These are phyloP conservation scores for Candida cerambycidarum DNA, from an alignment of 805 yeast species.

Conservation along the genomic window DNA sequence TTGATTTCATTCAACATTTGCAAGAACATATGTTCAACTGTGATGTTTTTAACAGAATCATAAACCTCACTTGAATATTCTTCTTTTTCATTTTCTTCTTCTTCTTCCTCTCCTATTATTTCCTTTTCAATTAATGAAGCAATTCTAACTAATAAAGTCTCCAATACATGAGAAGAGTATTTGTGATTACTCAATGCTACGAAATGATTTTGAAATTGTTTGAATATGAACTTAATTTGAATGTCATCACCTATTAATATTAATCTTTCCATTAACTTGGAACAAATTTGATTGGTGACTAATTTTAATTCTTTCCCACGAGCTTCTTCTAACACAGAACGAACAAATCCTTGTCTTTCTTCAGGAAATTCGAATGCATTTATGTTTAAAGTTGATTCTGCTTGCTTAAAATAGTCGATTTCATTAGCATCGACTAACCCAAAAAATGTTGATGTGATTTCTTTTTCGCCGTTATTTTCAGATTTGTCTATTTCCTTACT, in stretches of 20 bases:
- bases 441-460: slow-evolving; percentile 48
- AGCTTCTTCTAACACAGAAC: slow-evolving; percentile 80
- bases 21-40: slow-evolving; percentile 67
- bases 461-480: not conserved
- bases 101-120: slow-evolving; percentile 43
- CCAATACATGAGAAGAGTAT: slow-evolving; percentile 91
- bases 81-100: slow-evolving; percentile 36
- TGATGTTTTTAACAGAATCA: slow-evolving; percentile 35
- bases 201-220: slow-evolving; percentile 70
- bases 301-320: slow-evolving; percentile 87
- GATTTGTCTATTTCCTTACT: not conserved
- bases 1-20: slow-evolving; percentile 66
- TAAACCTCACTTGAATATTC: slow-evolving; percentile 33
- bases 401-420: slow-evolving; percentile 87
- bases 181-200: slow-evolving; percentile 79
- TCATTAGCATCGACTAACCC: slow-evolving; percentile 86
- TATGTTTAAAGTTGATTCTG: slow-evolving; percentile 81
- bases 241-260: slow-evolving; percentile 62
- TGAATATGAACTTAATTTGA: slow-evolving; percentile 66
- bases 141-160: slow-evolving; percentile 72
- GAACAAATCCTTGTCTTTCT: slow-evolving; percentile 70
- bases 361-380: slow-evolving; percentile 74
- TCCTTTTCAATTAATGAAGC: slow-evolving; percentile 79
- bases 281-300: slow-evolving; percentile 92
- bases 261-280: slow-evolving; percentile 86